A percentile compares a stretch with the other conserved stretches of the same genome.
phyloP scores from a whole-genome alignment of 169 alveolate species.

The Plasmodium adleri region DNA sequence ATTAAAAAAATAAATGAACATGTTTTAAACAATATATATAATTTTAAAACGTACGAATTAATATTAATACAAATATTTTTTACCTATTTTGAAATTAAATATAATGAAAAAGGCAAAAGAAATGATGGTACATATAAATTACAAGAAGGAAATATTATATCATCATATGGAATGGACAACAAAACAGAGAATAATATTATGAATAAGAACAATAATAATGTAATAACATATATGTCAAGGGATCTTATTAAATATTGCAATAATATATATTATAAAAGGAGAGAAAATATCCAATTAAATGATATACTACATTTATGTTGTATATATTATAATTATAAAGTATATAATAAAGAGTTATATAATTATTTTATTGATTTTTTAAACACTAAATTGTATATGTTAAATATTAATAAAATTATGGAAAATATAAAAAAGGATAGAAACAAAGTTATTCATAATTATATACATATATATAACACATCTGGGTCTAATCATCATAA shows the following conservation, averaged over 20 bases:
- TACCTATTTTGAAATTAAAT: slow-evolving; percentile 27
- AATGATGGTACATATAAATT: neutral
- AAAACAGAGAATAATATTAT: neutral
- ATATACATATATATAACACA: no score
- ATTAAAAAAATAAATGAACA: slow-evolving; percentile 62
- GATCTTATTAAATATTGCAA: slow-evolving; percentile 29
- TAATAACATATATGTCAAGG: slow-evolving; percentile 19
- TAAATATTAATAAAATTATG: neutral
- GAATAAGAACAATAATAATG: neutral
- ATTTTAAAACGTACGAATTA: slow-evolving; percentile 66
- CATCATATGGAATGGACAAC: no score
- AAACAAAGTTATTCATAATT: no score
- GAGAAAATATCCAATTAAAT: slow-evolving; percentile 11
- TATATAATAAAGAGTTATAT: slow-evolving; percentile 27
- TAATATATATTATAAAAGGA: slow-evolving; percentile 52
- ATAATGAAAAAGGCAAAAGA: neutral
- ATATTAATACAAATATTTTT: slow-evolving; percentile 59
- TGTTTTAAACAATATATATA: slow-evolving; percentile 47
- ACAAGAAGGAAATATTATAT: neutral
- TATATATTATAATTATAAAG: slow-evolving; percentile 18
- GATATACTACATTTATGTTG: slow-evolving; percentile 13
- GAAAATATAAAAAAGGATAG: no score
- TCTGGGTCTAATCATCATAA: no score
- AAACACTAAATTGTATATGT: neutral
- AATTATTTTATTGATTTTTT: neutral